Conservation (phyloP, 345 rosid species). For the Pistacia vera region DNA sequence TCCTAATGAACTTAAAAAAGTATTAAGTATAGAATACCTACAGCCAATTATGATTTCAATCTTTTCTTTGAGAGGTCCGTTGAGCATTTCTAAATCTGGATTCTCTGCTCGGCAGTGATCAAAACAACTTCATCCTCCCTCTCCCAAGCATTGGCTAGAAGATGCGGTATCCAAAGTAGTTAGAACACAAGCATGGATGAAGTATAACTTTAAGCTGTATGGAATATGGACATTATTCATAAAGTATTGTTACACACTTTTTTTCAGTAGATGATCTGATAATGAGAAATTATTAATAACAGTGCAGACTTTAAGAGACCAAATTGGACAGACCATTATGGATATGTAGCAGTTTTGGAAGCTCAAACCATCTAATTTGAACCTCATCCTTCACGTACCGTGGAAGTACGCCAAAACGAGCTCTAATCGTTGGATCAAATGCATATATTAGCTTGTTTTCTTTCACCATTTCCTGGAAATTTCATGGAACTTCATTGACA, state of each 20-base stretch:
- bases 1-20: background rate
- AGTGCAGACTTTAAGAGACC: background rate
- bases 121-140: conserved; percentile 90
- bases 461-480: conserved; percentile 98
- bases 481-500: background rate
- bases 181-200: conserved; percentile 11
- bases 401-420: conserved; percentile 93
- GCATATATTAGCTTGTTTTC: conserved; percentile 70
- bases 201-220: background rate
- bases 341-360: conserved; percentile 94
- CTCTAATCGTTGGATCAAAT: conserved; percentile 79
- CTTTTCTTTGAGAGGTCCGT: conserved; percentile 69
- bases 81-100: conserved; percentile 81
- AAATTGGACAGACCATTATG: conserved; percentile 66
- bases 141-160: conserved; percentile 96
- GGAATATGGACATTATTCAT: too few species aligned
- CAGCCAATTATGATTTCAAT: conserved; percentile 75
- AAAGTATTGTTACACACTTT: too few species aligned
- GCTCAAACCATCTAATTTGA: conserved; percentile 88
- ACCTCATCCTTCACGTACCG: conserved; percentile 87
- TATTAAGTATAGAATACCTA: conserved; percentile 32
- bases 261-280: too few species aligned
- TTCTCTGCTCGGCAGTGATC: conserved; percentile 81
- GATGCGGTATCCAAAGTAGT: conserved; percentile 21
- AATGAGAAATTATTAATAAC: background rate